These are phyloP conservation scores for Tolypocladium amazonense DNA, from an alignment of 2,329 filamentous ascomycete genomes.

Conservation along the genomic window DNA sequence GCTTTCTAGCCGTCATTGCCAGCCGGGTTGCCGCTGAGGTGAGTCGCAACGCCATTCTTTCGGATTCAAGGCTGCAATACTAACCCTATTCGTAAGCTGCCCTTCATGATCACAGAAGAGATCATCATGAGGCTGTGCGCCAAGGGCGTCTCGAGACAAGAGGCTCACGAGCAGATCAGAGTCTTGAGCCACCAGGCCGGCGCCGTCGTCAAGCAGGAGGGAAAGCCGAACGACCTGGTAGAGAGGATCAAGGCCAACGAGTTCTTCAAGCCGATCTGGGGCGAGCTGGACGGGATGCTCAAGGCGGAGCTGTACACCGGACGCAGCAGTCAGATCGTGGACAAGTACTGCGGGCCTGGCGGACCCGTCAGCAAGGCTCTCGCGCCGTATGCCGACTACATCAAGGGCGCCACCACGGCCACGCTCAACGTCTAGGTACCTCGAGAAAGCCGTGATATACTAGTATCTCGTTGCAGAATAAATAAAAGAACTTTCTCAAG, in stretches of 20 bases:
- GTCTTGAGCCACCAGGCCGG: slow-evolving; percentile 71
- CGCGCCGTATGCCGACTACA: background rate
- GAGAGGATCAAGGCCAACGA: slow-evolving; percentile 60
- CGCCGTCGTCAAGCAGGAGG: slow-evolving; percentile 45
- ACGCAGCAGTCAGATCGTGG: background rate
- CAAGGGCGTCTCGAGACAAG: slow-evolving; percentile 62
- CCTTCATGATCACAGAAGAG: slow-evolving; percentile 64
- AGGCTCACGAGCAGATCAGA: slow-evolving; percentile 78
- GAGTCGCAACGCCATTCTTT: no score
- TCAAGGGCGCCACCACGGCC: background rate
- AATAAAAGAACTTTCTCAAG: no score
- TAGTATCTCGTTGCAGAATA: no score
- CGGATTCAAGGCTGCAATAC: no score
- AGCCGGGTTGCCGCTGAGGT: slow-evolving; percentile 31
- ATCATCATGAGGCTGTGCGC: slow-evolving; percentile 72
- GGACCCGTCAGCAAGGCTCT: background rate
- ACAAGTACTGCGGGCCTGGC: background rate
- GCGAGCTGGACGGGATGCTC: slow-evolving; percentile 57
- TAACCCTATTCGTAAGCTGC: slow-evolving; percentile 41
- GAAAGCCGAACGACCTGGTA: slow-evolving; percentile 71
- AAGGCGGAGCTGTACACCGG: slow-evolving; percentile 39
- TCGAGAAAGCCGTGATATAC: no score
- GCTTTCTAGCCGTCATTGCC: slow-evolving; percentile 8
- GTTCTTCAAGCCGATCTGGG: slow-evolving; percentile 67
- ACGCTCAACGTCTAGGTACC: background rate